Evolutionary conservation across 2,329 filamentous ascomycete genomes (phyloP).

Genomic region (Fusarium lyarnte): DNA sequence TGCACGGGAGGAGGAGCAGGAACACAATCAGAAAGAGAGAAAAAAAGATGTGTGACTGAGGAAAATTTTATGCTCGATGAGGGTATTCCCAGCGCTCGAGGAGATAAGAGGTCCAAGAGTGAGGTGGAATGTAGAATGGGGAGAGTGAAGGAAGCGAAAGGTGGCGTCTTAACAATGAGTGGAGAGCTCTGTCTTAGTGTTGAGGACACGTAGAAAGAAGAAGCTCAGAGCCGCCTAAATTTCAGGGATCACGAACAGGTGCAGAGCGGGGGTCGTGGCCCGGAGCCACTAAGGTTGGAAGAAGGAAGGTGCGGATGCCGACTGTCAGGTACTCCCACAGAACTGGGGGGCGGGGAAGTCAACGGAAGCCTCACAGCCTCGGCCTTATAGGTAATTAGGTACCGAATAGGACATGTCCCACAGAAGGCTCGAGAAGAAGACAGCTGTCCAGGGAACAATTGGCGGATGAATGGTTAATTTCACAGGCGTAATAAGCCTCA

Average conservation of each 20-base stretch:
- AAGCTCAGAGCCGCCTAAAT: slow-evolving; percentile 39
- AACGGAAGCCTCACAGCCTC: slow-evolving; percentile 14
- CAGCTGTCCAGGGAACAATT: slow-evolving; percentile 9
- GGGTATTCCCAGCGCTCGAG: slow-evolving; percentile 44
- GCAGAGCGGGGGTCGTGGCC: slow-evolving; percentile 30
- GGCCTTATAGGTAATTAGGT: background rate
- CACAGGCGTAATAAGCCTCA: background rate
- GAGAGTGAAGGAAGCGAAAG: slow-evolving; percentile 33
- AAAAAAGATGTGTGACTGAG: slow-evolving; percentile 5
- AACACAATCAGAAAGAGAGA: slow-evolving; percentile 1
- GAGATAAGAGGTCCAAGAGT: slow-evolving; percentile 42
- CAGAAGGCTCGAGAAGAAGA: slow-evolving; percentile 40
- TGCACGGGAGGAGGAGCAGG: slow-evolving; percentile 17
- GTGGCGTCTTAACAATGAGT: slow-evolving; percentile 43
- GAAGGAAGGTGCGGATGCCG: slow-evolving; percentile 35
- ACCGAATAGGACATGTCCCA: slow-evolving; percentile 7
- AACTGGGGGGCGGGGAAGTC: slow-evolving; percentile 23
- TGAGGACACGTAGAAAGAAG: slow-evolving; percentile 50
- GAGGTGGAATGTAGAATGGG: slow-evolving; percentile 41
- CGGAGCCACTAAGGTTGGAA: slow-evolving; percentile 34
- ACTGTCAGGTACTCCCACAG: slow-evolving; percentile 28
- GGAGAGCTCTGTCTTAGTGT: slow-evolving; percentile 42
- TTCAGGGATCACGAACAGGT: slow-evolving; percentile 41
- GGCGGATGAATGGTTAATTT: slow-evolving; percentile 2
- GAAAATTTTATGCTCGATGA: slow-evolving; percentile 3